Conservation (phyloP, 228 moss, liverwort and hornwort genomes). For the Sphagnum fallax region DNA sequence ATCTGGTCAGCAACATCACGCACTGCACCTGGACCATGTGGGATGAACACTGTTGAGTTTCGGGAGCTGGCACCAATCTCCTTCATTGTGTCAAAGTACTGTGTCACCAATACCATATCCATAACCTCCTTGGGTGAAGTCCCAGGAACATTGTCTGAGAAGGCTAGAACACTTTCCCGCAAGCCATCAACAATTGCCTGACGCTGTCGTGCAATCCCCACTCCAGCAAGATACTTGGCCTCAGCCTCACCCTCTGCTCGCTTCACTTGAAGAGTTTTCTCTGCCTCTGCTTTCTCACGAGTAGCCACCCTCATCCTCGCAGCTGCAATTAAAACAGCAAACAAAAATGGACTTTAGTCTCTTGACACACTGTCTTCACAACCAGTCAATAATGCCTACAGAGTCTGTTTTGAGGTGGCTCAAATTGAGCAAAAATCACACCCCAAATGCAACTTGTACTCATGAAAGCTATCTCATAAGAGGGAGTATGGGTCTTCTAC, state of each 20-base stretch:
- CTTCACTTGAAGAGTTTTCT: slow-evolving; percentile 88
- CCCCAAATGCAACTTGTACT: too few relatives aligned
- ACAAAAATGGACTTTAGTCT: too few relatives aligned
- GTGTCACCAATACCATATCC: slow-evolving; percentile 87
- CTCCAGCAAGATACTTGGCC: slow-evolving; percentile 75
- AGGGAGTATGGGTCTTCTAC: slow-evolving; percentile 12
- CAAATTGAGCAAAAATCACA: too few relatives aligned
- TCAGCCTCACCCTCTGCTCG: slow-evolving; percentile 90
- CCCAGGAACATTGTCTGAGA: slow-evolving; percentile 85
- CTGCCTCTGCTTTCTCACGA: slow-evolving; percentile 76
- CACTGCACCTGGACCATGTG: slow-evolving; percentile 79
- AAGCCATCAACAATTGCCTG: slow-evolving; percentile 90
- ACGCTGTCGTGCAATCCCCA: slow-evolving; percentile 82
- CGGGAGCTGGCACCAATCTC: slow-evolving; percentile 77
- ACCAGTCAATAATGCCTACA: too few relatives aligned
- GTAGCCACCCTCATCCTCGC: slow-evolving; percentile 79
- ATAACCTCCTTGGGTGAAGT: slow-evolving; percentile 83
- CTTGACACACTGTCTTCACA: too few relatives aligned
- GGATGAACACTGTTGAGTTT: slow-evolving; percentile 85
- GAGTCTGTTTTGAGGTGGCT: too few relatives aligned
- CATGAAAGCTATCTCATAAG: too few relatives aligned
- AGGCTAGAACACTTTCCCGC: slow-evolving; percentile 84
- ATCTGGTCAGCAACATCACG: slow-evolving; percentile 87
- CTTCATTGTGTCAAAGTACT: slow-evolving; percentile 90
- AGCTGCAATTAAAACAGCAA: slow-evolving; percentile 40